Evolutionary conservation across 2,329 filamentous ascomycete genomes (phyloP), one percentile per base, ranked within the genome.

Genomic region (Lachnellula arida): DNA sequence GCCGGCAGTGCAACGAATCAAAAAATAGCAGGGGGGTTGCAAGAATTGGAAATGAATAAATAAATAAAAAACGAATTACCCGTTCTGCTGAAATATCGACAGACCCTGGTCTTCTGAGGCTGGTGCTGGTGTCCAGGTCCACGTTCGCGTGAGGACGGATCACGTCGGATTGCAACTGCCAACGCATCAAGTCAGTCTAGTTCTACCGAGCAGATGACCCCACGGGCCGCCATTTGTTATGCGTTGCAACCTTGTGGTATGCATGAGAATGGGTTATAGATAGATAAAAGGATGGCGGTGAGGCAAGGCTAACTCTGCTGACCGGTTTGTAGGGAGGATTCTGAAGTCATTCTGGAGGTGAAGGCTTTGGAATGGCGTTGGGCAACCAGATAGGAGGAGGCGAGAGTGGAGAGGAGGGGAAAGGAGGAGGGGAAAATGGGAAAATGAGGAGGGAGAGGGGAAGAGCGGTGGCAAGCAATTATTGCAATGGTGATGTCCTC

Each of bases 11-110:
- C 32, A 40, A 49, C 62, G 65, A 67, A 68, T 68, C 44, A 62
- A 66, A 68, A 69, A 40, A 40, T 7, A 7, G 4, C 2, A 39
- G 37, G 12, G n/a, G n/a, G 37, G 9, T n/a, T 5, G 1, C n/a
- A 40, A 40, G 5, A 14, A 40, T 14, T 40, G 12, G 37, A 14
- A 40, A 40, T 3, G 63, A 67, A 64, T 68, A 42, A 25, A 34
- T 22, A 43, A 40, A 49, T 46, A 54, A 53, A 37, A 17, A 53
- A 48, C 49, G 57, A 59, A 60, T 60, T 67, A 68, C 66, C 64
- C 63, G 60, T 54, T 59, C 54, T 61, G 55, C 57, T 54, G 58
- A 67, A 68, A 59, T 67, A 69, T 50, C 65, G 61, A 60, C 67
- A 69, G 56, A 66, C 58, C 65, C 64, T 64, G 51, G 57, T 57